Evolutionary conservation across 169 alveolate genomes (phyloP), one percentile per base, ranked within the genome.

Genomic region (Eimeria maxima): DNA sequence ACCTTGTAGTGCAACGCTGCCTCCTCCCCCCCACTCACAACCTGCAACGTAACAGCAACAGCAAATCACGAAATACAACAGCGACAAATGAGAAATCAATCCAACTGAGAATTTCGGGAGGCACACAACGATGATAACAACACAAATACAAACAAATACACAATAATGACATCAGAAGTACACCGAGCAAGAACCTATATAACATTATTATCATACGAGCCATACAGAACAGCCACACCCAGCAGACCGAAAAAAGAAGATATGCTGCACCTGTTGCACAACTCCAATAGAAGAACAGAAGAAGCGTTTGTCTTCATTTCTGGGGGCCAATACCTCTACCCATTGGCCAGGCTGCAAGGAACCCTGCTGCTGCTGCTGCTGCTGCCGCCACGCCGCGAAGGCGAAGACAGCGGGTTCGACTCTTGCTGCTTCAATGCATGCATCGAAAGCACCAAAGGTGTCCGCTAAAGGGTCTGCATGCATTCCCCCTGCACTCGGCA

Each of bases 341-440:
- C 84, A 74, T 13, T 74, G 84, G 18, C 84, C 84, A 7, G 84
- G 84, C 55, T 44, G 29, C 76, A 67, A 29, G 20, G 20, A 53
- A 7, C 60, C 16, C 60, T 53, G 60, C 60, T 53, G 60, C 60
- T 53, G 60, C 60, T 53, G 60, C 78, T 67, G 78, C 53, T 74
- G 84, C 84, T 74, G 84, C 24, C 84, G 45, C 84, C 84, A 74
- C 4, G 45, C 84, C 1, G 84, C 84, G 42, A 74, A 74, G 24
- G 84, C 84, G 53, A 74, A 74, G 53, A 74, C 84, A 16, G 84
- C 84, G 10, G 84, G 84, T 24, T 74, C 84, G 13, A 74, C 84
- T 29, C 84, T 29, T 18, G 84, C 45, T 7, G 84, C 84, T 50
- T 74, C 84, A 27, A 74, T 13, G 84, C 84, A 74, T 74, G 84